phyloP scores from a whole-genome alignment of 2,329 filamentous ascomycete genomes.

The Trichoderma koningii region DNA sequence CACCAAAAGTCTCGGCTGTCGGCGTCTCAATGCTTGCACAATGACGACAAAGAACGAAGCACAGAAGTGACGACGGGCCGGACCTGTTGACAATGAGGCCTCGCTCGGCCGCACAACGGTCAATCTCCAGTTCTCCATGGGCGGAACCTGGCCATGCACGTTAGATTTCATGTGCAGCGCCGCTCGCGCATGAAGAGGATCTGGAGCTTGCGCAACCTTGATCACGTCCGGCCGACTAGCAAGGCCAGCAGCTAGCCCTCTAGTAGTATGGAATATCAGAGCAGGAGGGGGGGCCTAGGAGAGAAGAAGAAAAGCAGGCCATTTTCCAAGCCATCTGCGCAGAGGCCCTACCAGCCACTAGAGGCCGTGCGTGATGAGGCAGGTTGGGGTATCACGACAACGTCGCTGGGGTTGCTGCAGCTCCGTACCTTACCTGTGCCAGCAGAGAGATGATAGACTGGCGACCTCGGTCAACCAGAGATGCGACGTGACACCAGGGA shows the following conservation, averaged over 20 bases:
- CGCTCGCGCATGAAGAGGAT: slow-evolving; percentile 31
- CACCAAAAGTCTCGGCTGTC: slow-evolving; percentile 30
- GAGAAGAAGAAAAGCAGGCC: too few relatives aligned
- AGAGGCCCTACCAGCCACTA: slow-evolving; percentile 19
- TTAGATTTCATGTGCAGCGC: slow-evolving; percentile 15
- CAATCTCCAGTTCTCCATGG: slow-evolving; percentile 19
- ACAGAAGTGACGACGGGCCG: not conserved
- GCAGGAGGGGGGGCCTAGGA: too few relatives aligned
- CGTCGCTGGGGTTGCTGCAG: slow-evolving; percentile 8
- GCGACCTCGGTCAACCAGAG: slow-evolving; percentile 14
- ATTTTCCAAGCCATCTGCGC: not conserved
- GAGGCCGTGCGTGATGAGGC: slow-evolving; percentile 19
- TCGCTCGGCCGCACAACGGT: slow-evolving; percentile 27
- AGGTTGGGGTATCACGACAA: slow-evolving; percentile 26
- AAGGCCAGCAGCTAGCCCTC: not conserved
- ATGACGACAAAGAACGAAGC: slow-evolving; percentile 20
- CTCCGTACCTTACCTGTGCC: too few relatives aligned
- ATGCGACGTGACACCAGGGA: slow-evolving; percentile 34
- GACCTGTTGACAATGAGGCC: slow-evolving; percentile 2
- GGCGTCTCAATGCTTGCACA: slow-evolving; percentile 27
- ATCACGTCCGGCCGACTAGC: slow-evolving; percentile 32
- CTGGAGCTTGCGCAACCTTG: slow-evolving; percentile 34
- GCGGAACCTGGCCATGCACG: slow-evolving; percentile 3
- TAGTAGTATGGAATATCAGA: not conserved
- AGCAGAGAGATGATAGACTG: not conserved